These are phyloP conservation scores for Hymenoscyphus linearis DNA, from an alignment of 2,329 filamentous ascomycete genomes.

Conservation along the genomic window DNA sequence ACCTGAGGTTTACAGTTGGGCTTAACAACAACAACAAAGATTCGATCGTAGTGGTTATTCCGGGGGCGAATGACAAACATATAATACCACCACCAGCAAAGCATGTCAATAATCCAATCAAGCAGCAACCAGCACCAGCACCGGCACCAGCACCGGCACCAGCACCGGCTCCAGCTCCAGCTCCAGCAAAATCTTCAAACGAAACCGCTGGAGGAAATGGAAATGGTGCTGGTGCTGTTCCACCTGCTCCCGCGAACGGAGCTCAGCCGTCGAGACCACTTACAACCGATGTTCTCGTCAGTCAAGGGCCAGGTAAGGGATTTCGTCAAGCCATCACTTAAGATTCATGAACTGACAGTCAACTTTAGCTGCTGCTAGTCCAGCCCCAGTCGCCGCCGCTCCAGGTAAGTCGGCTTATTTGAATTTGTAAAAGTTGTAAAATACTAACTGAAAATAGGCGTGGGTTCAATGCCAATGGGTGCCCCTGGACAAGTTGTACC, in stretches of 20 bases:
- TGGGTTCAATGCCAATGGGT: constrained; percentile 9
- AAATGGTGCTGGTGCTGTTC: too few relatives aligned
- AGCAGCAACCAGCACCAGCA: too few relatives aligned
- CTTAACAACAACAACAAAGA: too few relatives aligned
- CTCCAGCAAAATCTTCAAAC: too few relatives aligned
- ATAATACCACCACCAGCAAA: too few relatives aligned
- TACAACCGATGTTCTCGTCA: not conserved
- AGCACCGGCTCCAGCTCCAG: too few relatives aligned
- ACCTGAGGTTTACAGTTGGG: constrained; percentile 13
- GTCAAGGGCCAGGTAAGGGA: not conserved
- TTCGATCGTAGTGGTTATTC: too few relatives aligned
- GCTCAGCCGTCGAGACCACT: not conserved
- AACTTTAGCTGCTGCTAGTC: not conserved
- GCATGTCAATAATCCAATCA: too few relatives aligned
- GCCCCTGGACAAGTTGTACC: constrained; percentile 16
- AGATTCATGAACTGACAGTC: too few relatives aligned
- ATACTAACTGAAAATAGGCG: not conserved
- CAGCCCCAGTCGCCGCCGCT: constrained; percentile 4
- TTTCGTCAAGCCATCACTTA: not conserved
- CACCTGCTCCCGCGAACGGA: not conserved
- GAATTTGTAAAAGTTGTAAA: not conserved
- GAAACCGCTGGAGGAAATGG: too few relatives aligned
- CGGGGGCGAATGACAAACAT: too few relatives aligned
- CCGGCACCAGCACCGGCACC: too few relatives aligned
- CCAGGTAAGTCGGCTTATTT: not conserved